Evolutionary conservation across 2,329 filamentous ascomycete genomes (phyloP).

Genomic region (Hymenoscyphus occultus): DNA sequence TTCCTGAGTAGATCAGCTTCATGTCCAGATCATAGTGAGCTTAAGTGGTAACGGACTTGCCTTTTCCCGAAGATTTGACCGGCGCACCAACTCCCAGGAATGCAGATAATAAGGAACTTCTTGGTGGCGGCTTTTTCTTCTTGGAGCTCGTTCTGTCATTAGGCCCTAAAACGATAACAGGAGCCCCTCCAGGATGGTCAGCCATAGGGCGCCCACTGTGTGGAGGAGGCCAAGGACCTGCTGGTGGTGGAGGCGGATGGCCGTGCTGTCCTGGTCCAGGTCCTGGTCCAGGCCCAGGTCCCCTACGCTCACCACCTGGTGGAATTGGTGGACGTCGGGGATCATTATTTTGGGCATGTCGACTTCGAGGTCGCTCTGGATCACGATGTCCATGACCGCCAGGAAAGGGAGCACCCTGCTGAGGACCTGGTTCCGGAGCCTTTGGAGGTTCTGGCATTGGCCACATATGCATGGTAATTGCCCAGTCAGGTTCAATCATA

Average conservation of each 20-base stretch:
- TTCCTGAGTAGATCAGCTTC: constrained; percentile 20
- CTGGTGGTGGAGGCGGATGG: constrained; percentile 16
- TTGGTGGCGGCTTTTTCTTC: constrained; percentile 21
- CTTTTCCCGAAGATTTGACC: constrained; percentile 32
- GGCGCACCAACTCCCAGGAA: constrained; percentile 31
- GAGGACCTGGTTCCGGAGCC: constrained; percentile 16
- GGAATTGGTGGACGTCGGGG: constrained; percentile 9
- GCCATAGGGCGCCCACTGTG: constrained; percentile 14
- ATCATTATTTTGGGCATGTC: constrained; percentile 10
- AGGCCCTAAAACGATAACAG: constrained; percentile 21
- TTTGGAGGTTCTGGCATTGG: constrained; percentile 49
- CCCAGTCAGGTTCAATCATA: constrained; percentile 75
- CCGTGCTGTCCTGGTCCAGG: neutral
- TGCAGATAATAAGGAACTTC: constrained; percentile 23
- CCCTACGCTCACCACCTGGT: neutral
- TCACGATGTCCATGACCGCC: neutral
- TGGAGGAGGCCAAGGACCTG: constrained; percentile 15
- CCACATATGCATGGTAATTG: constrained; percentile 67
- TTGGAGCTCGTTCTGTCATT: constrained; percentile 11
- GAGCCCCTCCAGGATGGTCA: constrained; percentile 15
- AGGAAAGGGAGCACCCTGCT: constrained; percentile 11
- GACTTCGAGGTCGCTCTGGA: constrained; percentile 12
- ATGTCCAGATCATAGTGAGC: neutral
- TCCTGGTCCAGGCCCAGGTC: neutral
- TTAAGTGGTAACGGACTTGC: constrained; percentile 18